Conservation (phyloP, 176 grass and related monocot genomes). For the Neostapfia colusana region DNA sequence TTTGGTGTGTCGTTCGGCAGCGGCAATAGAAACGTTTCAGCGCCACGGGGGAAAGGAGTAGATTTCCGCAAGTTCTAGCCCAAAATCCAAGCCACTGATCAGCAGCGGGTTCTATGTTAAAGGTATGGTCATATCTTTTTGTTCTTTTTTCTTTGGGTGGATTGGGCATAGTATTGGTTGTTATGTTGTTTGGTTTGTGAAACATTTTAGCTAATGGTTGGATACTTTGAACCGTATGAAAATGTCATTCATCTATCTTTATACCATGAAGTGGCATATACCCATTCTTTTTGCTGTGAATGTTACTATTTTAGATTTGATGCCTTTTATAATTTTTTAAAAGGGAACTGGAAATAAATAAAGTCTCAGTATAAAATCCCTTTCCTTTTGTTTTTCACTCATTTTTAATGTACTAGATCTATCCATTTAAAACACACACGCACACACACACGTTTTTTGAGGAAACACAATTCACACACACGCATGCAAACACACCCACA, state of each 20-base stretch:
- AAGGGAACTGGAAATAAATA: not conserved
- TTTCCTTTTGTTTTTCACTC: not conserved
- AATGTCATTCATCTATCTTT: not conserved
- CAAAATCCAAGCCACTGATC: not conserved
- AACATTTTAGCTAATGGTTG: not conserved
- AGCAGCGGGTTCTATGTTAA: not conserved
- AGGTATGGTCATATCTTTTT: constrained; percentile 29
- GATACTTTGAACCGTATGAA: constrained; percentile 1
- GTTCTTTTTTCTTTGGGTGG: not conserved
- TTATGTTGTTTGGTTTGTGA: not conserved
- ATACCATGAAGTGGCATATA: constrained; percentile 14
- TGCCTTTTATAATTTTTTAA: not conserved
- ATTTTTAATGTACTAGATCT: not conserved
- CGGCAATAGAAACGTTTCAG: constrained; percentile 9
- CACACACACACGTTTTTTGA: too few species aligned
- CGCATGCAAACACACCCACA: too few species aligned
- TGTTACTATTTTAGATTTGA: not conserved
- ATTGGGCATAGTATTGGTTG: not conserved
- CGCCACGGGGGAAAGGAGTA: constrained; percentile 29
- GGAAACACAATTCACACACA: too few species aligned
- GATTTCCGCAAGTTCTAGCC: constrained; percentile 28
- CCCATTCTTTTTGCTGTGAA: not conserved
- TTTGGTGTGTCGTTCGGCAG: constrained; percentile 42
- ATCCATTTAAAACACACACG: too few species aligned
- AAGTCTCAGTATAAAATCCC: not conserved